phyloP scores from a whole-genome alignment of 208 protist species.

The Ichthyophonus hoferi region DNA sequence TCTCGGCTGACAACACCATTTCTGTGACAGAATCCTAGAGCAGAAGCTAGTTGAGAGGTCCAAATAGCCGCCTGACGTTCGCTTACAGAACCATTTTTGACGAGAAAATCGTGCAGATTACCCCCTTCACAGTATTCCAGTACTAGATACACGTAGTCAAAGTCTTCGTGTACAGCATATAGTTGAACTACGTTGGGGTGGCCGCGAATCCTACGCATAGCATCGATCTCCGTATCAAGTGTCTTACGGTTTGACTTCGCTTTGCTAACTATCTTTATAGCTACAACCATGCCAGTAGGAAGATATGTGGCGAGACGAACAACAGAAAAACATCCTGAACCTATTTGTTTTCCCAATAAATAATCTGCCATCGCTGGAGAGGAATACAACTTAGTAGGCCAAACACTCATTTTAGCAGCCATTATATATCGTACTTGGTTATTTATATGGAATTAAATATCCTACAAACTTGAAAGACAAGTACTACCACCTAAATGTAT shows the following conservation, averaged over 20 bases:
- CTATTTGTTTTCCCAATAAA: neutral
- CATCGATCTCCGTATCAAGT: conserved; percentile 14
- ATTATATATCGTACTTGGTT: too few relatives aligned
- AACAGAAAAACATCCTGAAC: conserved; percentile 13
- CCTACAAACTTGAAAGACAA: too few relatives aligned
- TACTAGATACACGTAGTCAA: conserved; percentile 4
- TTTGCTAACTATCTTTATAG: neutral
- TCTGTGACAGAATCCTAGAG: neutral
- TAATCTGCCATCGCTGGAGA: neutral
- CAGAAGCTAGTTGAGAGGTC: neutral
- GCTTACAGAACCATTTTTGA: neutral
- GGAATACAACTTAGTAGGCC: too few relatives aligned
- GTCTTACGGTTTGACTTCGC: neutral
- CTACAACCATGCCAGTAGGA: neutral
- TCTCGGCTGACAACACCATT: conserved; percentile 14
- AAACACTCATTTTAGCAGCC: too few relatives aligned
- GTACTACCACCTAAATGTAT: too few relatives aligned
- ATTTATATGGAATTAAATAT: too few relatives aligned
- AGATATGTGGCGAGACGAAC: neutral
- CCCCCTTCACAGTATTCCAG: neutral
- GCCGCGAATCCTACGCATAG: neutral
- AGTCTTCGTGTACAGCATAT: neutral
- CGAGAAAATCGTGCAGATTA: conserved; percentile 8
- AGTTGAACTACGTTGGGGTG: neutral
- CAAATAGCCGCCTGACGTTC: neutral